Percentiles rank a stretch among this genome's conserved stretches.
Conservation (phyloP, 163 green algal genomes). For the Picocystis sp. region DNA sequence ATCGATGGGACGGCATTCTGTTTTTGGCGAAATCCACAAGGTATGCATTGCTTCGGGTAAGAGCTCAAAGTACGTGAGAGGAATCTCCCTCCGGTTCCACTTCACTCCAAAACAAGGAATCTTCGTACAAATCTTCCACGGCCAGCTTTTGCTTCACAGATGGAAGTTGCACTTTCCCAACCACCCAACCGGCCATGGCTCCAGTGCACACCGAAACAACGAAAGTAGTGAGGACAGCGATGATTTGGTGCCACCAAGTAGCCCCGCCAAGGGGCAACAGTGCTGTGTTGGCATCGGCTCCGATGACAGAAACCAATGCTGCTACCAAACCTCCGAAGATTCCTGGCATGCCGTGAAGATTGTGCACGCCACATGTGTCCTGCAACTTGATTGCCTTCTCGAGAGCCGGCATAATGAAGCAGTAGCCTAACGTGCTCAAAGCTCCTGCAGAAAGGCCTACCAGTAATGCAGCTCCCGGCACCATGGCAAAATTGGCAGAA, state of each 20-base stretch:
- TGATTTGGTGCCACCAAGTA: conserved; percentile 14
- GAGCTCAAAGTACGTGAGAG: neutral
- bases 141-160: conserved; percentile 2
- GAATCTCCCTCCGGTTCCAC: conserved; percentile 10
- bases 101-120: conserved; percentile 16
- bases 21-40: too few species aligned
- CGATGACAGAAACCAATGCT: conserved; percentile 2
- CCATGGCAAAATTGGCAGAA: conserved; percentile 19
- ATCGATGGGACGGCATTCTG: too few species aligned
- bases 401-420: conserved; percentile 22
- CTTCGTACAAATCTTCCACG: conserved; percentile 14
- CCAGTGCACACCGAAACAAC: conserved; percentile 8
- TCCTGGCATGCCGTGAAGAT: conserved; percentile 33
- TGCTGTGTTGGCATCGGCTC: conserved; percentile 2
- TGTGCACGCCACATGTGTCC: conserved; percentile 33
- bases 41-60: too few species aligned
- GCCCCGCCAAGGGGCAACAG: conserved; percentile 1
- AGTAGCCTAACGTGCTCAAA: conserved; percentile 24
- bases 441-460: conserved; percentile 23
- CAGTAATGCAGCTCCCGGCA: conserved; percentile 16
- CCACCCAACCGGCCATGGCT: conserved; percentile 6
- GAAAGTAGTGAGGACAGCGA: conserved; percentile 10
- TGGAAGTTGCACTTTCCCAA: conserved; percentile 1
- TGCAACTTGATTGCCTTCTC: conserved; percentile 17
- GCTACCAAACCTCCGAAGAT: conserved; percentile 19